phyloP scores from a whole-genome alignment of 1,284 basidiomycete genomes.

The Ceratobasidium sp. region DNA sequence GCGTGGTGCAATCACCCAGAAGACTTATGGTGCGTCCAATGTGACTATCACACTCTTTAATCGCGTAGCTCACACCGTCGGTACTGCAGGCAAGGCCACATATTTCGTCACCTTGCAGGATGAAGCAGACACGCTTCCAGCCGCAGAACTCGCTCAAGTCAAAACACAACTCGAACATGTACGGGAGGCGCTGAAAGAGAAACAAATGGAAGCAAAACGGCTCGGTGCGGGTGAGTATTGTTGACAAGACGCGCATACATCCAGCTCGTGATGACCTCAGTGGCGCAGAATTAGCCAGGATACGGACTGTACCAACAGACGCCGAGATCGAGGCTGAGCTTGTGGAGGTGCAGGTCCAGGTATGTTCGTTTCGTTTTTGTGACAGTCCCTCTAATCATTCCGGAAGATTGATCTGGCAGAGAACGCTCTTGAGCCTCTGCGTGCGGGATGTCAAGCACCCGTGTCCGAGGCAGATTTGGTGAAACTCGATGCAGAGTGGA shows the following conservation, averaged over 20 bases:
- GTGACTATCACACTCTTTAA: too few relatives aligned
- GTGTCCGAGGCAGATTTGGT: conserved; percentile 71
- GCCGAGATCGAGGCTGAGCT: conserved; percentile 58
- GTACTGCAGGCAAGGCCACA: conserved; percentile 73
- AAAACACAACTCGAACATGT: conserved; percentile 63
- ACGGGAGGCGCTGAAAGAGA: conserved; percentile 66
- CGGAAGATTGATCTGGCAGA: conserved; percentile 51
- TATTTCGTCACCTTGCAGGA: conserved; percentile 77
- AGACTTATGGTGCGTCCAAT: conserved; percentile 75
- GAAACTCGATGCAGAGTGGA: conserved; percentile 70
- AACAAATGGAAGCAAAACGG: conserved; percentile 60
- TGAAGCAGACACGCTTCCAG: conserved; percentile 65
- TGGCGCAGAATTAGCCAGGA: conserved; percentile 65
- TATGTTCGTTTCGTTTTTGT: conserved; percentile 40
- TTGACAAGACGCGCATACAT: conserved; percentile 13
- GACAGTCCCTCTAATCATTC: background rate
- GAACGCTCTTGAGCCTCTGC: conserved; percentile 62
- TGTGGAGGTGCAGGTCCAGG: conserved; percentile 47
- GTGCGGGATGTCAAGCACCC: conserved; percentile 64
- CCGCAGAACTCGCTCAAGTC: conserved; percentile 63
- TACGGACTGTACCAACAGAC: conserved; percentile 72
- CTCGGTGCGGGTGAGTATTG: conserved; percentile 59
- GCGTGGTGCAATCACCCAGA: conserved; percentile 75
- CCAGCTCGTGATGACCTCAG: conserved; percentile 22
- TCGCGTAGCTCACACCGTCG: conserved; percentile 42